These are phyloP conservation scores for Thelonectria rubi DNA, from an alignment of 2,329 filamentous ascomycete species.

Conservation along the genomic window DNA sequence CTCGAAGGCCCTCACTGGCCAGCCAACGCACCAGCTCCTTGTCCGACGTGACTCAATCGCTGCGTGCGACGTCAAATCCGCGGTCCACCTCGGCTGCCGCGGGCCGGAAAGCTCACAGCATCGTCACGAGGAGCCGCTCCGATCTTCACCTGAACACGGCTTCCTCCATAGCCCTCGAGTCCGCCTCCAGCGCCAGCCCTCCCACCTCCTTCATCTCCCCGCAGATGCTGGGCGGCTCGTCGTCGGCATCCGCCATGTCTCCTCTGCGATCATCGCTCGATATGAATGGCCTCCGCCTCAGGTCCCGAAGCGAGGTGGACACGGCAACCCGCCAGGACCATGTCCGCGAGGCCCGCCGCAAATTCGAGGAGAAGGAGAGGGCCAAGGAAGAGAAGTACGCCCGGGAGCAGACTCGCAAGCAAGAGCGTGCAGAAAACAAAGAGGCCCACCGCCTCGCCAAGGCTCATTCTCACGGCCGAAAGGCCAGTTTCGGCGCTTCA, in stretches of 20 bases:
- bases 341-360: constrained; percentile 68
- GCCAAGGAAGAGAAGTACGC: constrained; percentile 71
- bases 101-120: constrained; percentile 52
- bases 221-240: constrained; percentile 40
- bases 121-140: constrained; percentile 53
- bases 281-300: constrained; percentile 64
- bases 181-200: constrained; percentile 41
- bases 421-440: constrained; percentile 66
- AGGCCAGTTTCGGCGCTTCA: constrained; percentile 49
- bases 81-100: constrained; percentile 43
- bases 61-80: constrained; percentile 41
- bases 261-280: constrained; percentile 69
- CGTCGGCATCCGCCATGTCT: constrained; percentile 53
- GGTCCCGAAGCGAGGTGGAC: constrained; percentile 68
- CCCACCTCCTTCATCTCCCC: constrained; percentile 41
- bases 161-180: constrained; percentile 41
- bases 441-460: constrained; percentile 63
- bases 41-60: constrained; percentile 46
- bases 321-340: constrained; percentile 63
- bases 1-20: constrained; percentile 45
- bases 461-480: constrained; percentile 53
- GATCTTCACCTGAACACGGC: constrained; percentile 55
- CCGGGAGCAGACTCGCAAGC: constrained; percentile 65
- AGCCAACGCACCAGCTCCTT: constrained; percentile 48
- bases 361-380: constrained; percentile 69